Evolutionary conservation across 305 asterid species (phyloP).

Genomic region (Fraxinus dipetala): DNA sequence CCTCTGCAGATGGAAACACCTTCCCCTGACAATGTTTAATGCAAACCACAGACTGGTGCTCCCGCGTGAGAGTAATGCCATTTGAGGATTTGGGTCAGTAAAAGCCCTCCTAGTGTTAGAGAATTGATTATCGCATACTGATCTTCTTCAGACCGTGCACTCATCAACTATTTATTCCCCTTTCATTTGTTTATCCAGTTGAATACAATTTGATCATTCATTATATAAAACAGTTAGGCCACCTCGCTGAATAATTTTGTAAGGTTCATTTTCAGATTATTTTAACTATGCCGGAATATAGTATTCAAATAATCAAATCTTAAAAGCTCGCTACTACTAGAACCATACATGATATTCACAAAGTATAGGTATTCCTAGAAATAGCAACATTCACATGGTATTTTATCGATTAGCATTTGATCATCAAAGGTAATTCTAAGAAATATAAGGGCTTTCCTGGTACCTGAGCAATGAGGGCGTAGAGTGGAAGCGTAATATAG

Average conservation of each 20-base stretch:
- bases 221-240: neutral
- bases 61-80: neutral
- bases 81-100: neutral
- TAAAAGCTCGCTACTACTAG: neutral
- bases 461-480: constrained; percentile 86
- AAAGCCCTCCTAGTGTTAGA: neutral
- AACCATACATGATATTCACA: neutral
- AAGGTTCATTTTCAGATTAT: neutral
- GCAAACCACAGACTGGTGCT: neutral
- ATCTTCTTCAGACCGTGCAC: neutral
- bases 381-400: neutral
- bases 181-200: neutral
- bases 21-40: neutral
- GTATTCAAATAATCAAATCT: neutral
- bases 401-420: neutral
- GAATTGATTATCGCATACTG: neutral
- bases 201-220: neutral
- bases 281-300: neutral
- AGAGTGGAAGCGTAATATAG: constrained; percentile 89
- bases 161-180: neutral
- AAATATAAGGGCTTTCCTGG: neutral
- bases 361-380: neutral
- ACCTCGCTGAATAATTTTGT: neutral
- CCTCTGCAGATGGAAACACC: neutral
- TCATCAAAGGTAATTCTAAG: neutral